Evolutionary conservation across 1,139 yeast species (phyloP), one percentile per base, ranked within the genome.

Genomic region (Eremothecium gossypii): DNA sequence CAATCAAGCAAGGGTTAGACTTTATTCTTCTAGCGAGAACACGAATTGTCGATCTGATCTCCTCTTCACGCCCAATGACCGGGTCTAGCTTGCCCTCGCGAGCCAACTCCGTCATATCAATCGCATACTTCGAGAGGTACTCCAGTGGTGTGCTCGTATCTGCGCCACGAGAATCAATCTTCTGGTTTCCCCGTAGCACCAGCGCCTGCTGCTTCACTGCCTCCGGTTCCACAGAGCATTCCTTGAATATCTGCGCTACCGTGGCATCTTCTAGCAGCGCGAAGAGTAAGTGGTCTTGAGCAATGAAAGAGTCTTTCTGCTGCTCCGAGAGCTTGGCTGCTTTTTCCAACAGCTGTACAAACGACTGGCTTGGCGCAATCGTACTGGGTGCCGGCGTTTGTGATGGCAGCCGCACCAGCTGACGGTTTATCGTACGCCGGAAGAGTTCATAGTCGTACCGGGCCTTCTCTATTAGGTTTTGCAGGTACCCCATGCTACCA

Each of bases 21-120:
- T 91, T 91, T 29, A 95, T 84, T 67, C 98, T 79, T 69, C 98
- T 81, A 12, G 98, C 91, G 49, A 91, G 71, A 4, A 93, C 95
- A 49, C 97, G 76, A 48, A 91, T 89, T 34, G 95, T 87, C 53
- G 97, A 74, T 66, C 98, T 77, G 51, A 93, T 91, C 66, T 91
- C 98, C 63, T 91, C 98, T 64, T 91, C 98, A 68, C 99, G 81
- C 42, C 99, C 99, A 60, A 91, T 93, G 39, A 93, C 98, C 2
- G 99, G 99, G 63, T 91, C 99, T 48, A 91, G 77, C 61, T 83
- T 84, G 59, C 99, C 98, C 58, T 83, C 81, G 50, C 95, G 74
- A 9, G 98, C 98, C 64, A 79, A 79, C 55, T 85, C 93, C 0
- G 98, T 93, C 69, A 91, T 74, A 62, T 91, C 96, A 52, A 82